phyloP scores from a whole-genome alignment of 768 basidiomycete genomes.

The Mycena floridula region DNA sequence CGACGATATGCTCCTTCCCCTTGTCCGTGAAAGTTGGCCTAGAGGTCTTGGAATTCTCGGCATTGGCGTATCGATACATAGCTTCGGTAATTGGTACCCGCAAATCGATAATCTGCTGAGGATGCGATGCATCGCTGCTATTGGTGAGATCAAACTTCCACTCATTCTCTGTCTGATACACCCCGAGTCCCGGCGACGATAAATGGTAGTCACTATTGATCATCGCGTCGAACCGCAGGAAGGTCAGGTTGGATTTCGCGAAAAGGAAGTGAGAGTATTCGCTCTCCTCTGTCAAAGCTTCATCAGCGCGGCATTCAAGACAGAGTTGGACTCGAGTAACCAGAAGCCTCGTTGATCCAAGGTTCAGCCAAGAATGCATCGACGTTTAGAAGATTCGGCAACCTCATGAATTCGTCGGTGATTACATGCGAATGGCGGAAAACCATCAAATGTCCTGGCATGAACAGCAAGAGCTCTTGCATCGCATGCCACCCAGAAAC shows the following conservation, averaged over 20 bases:
- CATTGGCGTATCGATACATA: not conserved
- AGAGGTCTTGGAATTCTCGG: not conserved
- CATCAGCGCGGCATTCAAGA: too few relatives aligned
- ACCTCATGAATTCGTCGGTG: slow-evolving; percentile 5
- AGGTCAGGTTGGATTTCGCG: slow-evolving; percentile 1
- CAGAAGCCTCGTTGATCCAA: slow-evolving; percentile 3
- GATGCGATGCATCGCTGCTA: not conserved
- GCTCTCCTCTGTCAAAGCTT: slow-evolving; percentile 1
- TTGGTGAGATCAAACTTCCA: slow-evolving; percentile 1
- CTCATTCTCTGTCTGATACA: slow-evolving; percentile 3
- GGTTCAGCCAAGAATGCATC: slow-evolving; percentile 1
- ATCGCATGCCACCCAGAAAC: not conserved
- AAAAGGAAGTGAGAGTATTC: slow-evolving; percentile 6
- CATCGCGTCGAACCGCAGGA: slow-evolving; percentile 6
- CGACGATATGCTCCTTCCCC: not conserved
- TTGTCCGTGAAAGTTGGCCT: not conserved
- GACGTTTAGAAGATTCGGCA: slow-evolving; percentile 2
- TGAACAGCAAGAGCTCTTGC: not conserved
- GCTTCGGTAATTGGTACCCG: not conserved
- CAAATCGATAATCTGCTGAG: not conserved
- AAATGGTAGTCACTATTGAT: slow-evolving; percentile 3
- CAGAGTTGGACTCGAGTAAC: too few relatives aligned
- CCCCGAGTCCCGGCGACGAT: not conserved
- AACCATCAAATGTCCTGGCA: slow-evolving; percentile 5
- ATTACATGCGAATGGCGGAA: slow-evolving; percentile 2